A percentile compares a stretch with the other conserved stretches of the same genome.
Conservation (phyloP, 2,329 filamentous ascomycete genomes). For the Neurospora sp. region DNA sequence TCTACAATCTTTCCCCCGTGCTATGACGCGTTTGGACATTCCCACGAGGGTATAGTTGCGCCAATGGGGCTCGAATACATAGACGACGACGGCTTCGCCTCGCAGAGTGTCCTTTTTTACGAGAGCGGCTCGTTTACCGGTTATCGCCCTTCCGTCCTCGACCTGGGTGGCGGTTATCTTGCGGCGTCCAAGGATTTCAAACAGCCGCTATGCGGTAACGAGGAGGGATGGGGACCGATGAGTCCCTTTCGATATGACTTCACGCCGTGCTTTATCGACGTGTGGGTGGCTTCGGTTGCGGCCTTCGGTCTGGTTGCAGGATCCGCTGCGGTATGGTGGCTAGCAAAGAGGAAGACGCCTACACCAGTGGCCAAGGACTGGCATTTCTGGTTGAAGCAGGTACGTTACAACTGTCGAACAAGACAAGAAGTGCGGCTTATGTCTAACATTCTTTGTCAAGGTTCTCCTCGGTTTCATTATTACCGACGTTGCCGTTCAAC, state of each 20-base stretch:
- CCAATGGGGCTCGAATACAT: constrained; percentile 27
- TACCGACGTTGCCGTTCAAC: constrained; percentile 59
- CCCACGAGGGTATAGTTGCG: constrained; percentile 12
- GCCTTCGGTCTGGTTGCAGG: constrained; percentile 72
- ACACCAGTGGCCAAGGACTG: constrained; percentile 66
- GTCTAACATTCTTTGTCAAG: constrained; percentile 20
- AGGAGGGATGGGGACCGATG: constrained; percentile 90
- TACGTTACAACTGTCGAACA: constrained; percentile 30
- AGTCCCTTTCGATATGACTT: constrained; percentile 85
- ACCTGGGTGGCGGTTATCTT: constrained; percentile 52
- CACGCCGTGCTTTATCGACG: constrained; percentile 93
- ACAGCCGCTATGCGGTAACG: constrained; percentile 77
- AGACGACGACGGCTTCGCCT: constrained; percentile 16
- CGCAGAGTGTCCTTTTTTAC: constrained; percentile 36
- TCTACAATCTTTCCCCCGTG: constrained; percentile 2
- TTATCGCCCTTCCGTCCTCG: constrained; percentile 34
- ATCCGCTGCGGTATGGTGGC: constrained; percentile 66
- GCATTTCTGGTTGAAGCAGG: constrained; percentile 91
- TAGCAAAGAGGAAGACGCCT: constrained; percentile 59
- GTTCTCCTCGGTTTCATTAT: constrained; percentile 57
- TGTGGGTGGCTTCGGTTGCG: constrained; percentile 72
- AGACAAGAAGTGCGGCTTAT: constrained; percentile 2
- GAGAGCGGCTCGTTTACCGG: constrained; percentile 53
- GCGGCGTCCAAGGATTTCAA: constrained; percentile 35
- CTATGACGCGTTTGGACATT: constrained; percentile 12